Conservation (phyloP, 768 basidiomycete genomes). For the Termitomyces sp. region DNA sequence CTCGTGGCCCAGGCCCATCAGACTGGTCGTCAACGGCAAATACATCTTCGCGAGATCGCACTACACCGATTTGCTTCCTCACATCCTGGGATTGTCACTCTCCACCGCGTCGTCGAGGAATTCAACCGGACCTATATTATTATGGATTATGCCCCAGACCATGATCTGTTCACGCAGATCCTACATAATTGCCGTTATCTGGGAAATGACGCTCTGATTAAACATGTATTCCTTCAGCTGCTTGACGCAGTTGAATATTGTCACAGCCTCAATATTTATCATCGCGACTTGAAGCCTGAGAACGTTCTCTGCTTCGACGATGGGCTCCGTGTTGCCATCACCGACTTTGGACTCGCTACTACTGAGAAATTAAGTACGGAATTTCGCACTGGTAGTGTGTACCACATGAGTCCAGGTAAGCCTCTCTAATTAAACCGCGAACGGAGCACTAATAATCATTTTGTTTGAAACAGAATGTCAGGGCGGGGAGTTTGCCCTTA, state of each 20-base stretch:
- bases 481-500: slow-evolving; percentile 60
- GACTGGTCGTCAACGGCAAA: slow-evolving; percentile 58
- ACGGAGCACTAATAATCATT: slow-evolving; percentile 1
- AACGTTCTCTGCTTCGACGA: slow-evolving; percentile 84
- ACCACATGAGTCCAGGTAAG: slow-evolving; percentile 94
- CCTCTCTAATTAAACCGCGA: background rate
- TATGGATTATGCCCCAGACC: slow-evolving; percentile 89
- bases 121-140: slow-evolving; percentile 79
- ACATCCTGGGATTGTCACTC: slow-evolving; percentile 79
- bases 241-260: slow-evolving; percentile 92
- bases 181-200: slow-evolving; percentile 72
- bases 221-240: slow-evolving; percentile 88
- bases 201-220: slow-evolving; percentile 81
- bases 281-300: slow-evolving; percentile 97
- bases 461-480: slow-evolving; percentile 70
- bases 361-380: slow-evolving; percentile 82
- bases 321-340: slow-evolving; percentile 78
- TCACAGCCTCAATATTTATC: slow-evolving; percentile 88
- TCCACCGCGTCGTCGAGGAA: slow-evolving; percentile 87
- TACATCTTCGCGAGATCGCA: slow-evolving; percentile 87
- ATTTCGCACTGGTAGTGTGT: slow-evolving; percentile 91
- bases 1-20: slow-evolving; percentile 50
- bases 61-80: slow-evolving; percentile 71
- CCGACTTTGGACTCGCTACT: slow-evolving; percentile 94
- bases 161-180: slow-evolving; percentile 93